Percentiles rank a stretch among this genome's conserved stretches.
Evolutionary conservation across 192 early-diverging fungal species (phyloP).

Genomic region (Cladochytrium replicatum): DNA sequence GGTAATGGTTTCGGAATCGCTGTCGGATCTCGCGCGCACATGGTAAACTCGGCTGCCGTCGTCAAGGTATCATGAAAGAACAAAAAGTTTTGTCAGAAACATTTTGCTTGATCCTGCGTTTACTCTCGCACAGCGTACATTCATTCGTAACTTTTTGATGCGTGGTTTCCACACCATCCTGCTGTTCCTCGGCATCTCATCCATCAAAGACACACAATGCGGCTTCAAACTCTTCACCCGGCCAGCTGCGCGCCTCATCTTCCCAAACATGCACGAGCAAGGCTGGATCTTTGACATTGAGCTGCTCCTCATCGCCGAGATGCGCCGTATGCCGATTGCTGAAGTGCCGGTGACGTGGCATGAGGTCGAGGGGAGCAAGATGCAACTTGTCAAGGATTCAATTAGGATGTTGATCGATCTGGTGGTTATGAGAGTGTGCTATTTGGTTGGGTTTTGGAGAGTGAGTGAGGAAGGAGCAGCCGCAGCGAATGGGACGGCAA

Average conservation of each 20-base stretch:
- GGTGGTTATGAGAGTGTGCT: slow-evolving; percentile 77
- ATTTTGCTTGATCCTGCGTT: neutral
- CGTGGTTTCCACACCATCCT: slow-evolving; percentile 87
- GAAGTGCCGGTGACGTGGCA: slow-evolving; percentile 95
- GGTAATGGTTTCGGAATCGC: slow-evolving; percentile 53
- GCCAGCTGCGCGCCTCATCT: slow-evolving; percentile 60
- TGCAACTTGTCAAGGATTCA: slow-evolving; percentile 76
- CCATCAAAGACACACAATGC: slow-evolving; percentile 92
- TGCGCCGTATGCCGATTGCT: slow-evolving; percentile 59
- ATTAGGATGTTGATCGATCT: slow-evolving; percentile 85
- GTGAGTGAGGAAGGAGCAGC: too few relatives aligned
- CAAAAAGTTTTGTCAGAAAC: too few relatives aligned
- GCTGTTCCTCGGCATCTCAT: slow-evolving; percentile 73
- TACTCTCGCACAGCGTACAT: slow-evolving; percentile 57
- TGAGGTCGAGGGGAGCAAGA: slow-evolving; percentile 91
- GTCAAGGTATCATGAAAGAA: slow-evolving; percentile 56
- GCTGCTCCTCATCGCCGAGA: slow-evolving; percentile 71
- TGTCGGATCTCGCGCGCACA: slow-evolving; percentile 86
- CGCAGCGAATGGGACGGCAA: too few relatives aligned
- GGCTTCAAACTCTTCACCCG: slow-evolving; percentile 94
- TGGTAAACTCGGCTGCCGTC: slow-evolving; percentile 72
- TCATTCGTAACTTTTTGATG: slow-evolving; percentile 88
- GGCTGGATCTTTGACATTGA: slow-evolving; percentile 99
- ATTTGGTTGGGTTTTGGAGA: slow-evolving; percentile 75
- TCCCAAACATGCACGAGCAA: slow-evolving; percentile 87